Conservation (phyloP, 139 green algal genomes). For the Asterochloris sp. region DNA sequence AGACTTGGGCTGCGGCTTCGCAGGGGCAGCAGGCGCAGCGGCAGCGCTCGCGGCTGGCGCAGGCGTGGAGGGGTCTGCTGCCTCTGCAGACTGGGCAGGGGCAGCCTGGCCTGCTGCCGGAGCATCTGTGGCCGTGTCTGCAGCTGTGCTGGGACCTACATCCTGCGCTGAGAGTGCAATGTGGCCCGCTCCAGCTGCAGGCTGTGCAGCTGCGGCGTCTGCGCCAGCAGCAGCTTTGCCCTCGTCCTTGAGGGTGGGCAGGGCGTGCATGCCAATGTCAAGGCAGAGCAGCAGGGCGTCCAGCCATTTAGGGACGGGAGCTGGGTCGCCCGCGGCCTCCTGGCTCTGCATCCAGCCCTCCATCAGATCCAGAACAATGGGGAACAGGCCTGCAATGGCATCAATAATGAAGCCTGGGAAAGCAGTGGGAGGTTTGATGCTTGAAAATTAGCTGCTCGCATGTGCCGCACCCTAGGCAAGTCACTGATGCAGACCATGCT, state of each 20-base stretch:
- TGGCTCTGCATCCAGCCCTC: constrained; percentile 56
- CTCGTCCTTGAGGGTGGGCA: not conserved
- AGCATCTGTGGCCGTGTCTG: not conserved
- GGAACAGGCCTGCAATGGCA: constrained; percentile 22
- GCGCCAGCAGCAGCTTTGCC: not conserved
- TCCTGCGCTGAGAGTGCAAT: not conserved
- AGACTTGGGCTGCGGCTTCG: not conserved
- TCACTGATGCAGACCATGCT: too few relatives aligned
- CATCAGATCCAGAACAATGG: constrained; percentile 46
- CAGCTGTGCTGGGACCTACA: not conserved
- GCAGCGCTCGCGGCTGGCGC: not conserved
- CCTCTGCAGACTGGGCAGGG: not conserved
- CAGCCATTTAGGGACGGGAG: constrained; percentile 73
- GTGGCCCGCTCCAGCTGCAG: not conserved
- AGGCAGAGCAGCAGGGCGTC: constrained; percentile 75
- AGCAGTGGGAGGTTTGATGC: not conserved
- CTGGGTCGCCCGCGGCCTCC: not conserved
- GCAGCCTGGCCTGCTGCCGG: not conserved
- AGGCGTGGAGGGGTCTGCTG: not conserved
- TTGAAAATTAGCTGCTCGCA: too few relatives aligned
- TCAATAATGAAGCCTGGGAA: too few relatives aligned
- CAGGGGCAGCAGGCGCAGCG: not conserved
- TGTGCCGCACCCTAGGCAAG: too few relatives aligned
- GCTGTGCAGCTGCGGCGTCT: constrained; percentile 1
- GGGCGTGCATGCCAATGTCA: constrained; percentile 33